Base-by-base conservation (phyloP, 208 protist genomes). In the Blechomonas ayalai region DNA sequence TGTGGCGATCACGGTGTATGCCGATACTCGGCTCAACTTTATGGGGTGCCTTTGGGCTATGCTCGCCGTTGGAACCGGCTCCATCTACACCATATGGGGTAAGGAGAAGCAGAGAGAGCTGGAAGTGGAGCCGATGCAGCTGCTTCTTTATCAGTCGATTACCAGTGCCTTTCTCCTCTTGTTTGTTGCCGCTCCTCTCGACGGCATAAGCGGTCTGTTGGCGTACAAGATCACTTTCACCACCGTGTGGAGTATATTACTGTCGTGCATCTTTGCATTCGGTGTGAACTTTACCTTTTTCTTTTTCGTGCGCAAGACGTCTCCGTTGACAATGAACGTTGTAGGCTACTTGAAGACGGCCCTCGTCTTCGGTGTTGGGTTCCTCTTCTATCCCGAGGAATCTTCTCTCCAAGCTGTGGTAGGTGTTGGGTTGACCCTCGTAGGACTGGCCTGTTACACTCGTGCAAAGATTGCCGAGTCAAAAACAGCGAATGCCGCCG, bases 241-340 rank as follows among this genome's bases (percentile, higher is more conserved):
- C 8, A 79, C 67, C 2, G 25, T 91, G 20, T 84, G 78, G 66
- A 61, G 66, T 7, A 57, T 89, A 61, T 53, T 63, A 33, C 46
- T 92, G 13, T 86, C 75, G 3, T 90, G 85, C 63, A 16, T 79
- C 5, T 74, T 84, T 47, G 85, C 81, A 4, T 93, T 93, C 56
- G 69, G 75, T n/a, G 75, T 90, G n/a, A 90, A 90, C 53, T 86
- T 93, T 56, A 88, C 78, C 4, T 93, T 93, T 62, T 93, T 93
- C 40, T 48, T 90, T 15, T 75, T 87, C 44, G 78, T 84, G 6
- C 68, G 78, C 3, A 68, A 80, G 57, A 93, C 85, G 8, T 90
- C 81, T 2, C 74, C 81, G 29, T 64, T 89, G n/a, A 86, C 75
- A 40, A 75, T 84, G 60, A 93, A 93, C 51, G 66, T 93, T 26